Percentiles rank a stretch among this genome's conserved stretches.
phyloP scores from a whole-genome alignment of 257 asterid species.

The Dorcoceras hygrometricum region DNA sequence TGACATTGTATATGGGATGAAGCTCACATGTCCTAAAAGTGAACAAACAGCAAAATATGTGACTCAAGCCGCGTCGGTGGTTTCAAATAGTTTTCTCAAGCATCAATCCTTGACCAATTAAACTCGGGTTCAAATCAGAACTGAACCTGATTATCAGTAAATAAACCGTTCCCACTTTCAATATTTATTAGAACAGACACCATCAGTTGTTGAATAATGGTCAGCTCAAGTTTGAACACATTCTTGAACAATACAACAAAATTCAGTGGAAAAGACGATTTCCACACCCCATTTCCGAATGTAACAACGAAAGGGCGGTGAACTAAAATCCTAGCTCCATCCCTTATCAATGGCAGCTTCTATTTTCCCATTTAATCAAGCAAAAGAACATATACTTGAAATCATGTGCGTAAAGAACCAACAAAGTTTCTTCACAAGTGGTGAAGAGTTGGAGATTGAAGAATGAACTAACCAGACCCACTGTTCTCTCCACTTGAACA shows the following conservation, averaged over 20 bases:
- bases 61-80: not conserved
- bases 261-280: too few relatives aligned
- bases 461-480: slow-evolving; percentile 20
- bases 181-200: not conserved
- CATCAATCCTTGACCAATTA: not conserved
- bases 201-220: not conserved
- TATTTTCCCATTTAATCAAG: not conserved
- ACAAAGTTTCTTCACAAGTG: not conserved
- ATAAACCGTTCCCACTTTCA: not conserved
- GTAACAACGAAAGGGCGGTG: not conserved
- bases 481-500: slow-evolving; percentile 24
- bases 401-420: slow-evolving; percentile 1
- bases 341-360: not conserved
- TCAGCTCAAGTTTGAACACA: not conserved
- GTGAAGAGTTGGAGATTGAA: slow-evolving; percentile 4
- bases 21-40: not conserved
- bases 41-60: not conserved
- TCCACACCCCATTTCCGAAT: not conserved
- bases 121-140: not conserved
- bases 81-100: not conserved
- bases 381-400: not conserved
- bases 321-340: not conserved
- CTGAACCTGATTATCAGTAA: not conserved
- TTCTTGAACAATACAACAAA: too few relatives aligned
- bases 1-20: slow-evolving; percentile 18